Evolutionary conservation across 441 rosid genomes (phyloP), one percentile per base, ranked within the genome.

Genomic region (Capsella rubella): DNA sequence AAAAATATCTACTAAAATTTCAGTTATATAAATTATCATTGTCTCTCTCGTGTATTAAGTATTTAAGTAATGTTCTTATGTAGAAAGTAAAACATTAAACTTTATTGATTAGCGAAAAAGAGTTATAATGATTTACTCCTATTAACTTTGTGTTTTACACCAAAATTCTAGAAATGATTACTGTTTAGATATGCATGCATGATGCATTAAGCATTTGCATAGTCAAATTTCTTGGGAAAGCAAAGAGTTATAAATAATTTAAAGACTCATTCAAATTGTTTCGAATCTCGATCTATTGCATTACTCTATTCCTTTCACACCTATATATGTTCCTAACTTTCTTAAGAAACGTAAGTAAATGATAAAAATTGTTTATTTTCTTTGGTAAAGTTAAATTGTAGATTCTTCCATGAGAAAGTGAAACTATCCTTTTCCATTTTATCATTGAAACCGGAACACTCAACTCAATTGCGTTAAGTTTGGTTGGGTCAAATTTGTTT

Each of bases 221-320:
- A 4, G 25, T 55, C 60, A 54, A 54, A 14, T 54, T 54, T n/a
- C 1, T 54, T 7, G 59, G 60, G 39, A 55, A 55, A 55, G 61
- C 40, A 8, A 55, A 8, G 13, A n/a, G 42, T 55, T n/a, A 31
- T 21, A 8, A 4, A n/a, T 54, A 29, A 29, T 29, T 54, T 29
- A 21, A n/a, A 31, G 25, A 8, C 40, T n/a, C 21, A 31, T 55
- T 53, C 39, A n/a, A n/a, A 14, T 31, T 14, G 60, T 55, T 29
- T 2, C 21, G 61, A 55, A 55, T 55, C 61, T 55, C 13, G 40
- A n/a, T 45, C 21, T n/a, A 45, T 6, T 5, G 16, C 50, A 5
- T 45, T 45, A 45, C 21, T 8, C 25, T 31, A 55, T 55, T 55
- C 61, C 40, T 31, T 31, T 8, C 40, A 55, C 40, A 55, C 40